Evolutionary conservation across 78 protist species (phyloP), one percentile per base, ranked within the genome.

Genomic region (Tieghemostelium lacteum): DNA sequence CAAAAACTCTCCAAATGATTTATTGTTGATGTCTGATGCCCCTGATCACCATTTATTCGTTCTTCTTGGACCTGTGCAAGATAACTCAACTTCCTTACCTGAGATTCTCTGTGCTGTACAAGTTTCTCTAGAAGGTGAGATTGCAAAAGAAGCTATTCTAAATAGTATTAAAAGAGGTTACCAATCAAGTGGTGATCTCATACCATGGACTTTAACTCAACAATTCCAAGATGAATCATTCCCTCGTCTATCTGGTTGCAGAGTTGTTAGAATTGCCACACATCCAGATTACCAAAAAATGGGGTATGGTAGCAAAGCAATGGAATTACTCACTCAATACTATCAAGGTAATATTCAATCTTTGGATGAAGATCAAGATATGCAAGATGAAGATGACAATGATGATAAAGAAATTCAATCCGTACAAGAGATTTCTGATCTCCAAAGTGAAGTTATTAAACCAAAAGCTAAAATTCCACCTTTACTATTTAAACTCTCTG

Each of bases 1-100:
- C 95, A 97, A 97, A 71, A 99, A 99, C 92, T 45, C 98, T 26
- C 99, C 99, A 20, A 98, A 99, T 93, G 99, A 99, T 91, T 86
- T 99, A n/a, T 99, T 96, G 67, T 92, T 99, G 22, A 34, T 99
- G 78, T 54, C 98, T 2, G 99, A 99, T 57, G 99, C 99, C 1
- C 99, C 99, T 0, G 96, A 98, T 28, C 99, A 99, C 52, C 97
- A 94, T 50, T 54, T 98, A 54, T 99, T 99, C 34, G 99, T 96
- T 33, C 86, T 99, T 6, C 93, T 98, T 42, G 99, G 97, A 3
- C 98, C 98, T 20, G 61, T 96, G 10, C 73, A 93, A 37, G 92
- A 67, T 12, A 19, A 26, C 19, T 33, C 22, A 8, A 64, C 33
- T 42, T 72, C 72, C 16, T 40, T 98, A 2, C 99, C 99, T 17